Base-by-base conservation (phyloP, 2,329 filamentous ascomycete species). In the Aspergillus glaucus region DNA sequence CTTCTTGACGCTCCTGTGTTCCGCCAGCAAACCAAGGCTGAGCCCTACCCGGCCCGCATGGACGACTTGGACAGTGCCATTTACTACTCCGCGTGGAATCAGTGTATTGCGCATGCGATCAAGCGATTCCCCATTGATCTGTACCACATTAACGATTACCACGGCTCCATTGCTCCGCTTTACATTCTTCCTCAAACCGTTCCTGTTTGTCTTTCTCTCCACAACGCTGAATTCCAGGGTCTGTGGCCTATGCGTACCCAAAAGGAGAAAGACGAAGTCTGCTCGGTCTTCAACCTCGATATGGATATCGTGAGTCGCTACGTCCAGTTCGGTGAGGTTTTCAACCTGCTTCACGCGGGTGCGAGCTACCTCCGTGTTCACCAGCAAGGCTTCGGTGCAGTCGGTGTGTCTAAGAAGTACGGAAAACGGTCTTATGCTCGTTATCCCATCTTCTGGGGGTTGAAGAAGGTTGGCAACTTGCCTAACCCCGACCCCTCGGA, bases 1-100 rank as follows among this genome's bases (percentile, higher is more conserved):
- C 74, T 86, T 2, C 73, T 86, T 8, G 83, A 86, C 61, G 80
- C 81, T 0, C 82, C 82, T 0, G 77, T 86, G 17, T 86, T 86
- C 68, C 77, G 83, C 47, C 75, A 80, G 51, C 82, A 86, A 60
- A 79, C 78, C 2, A 79, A 79, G 56, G 70, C 76, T 17, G 79
- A 85, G 52, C 82, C 82, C 0, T 86, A 86, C 57, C 82, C 83
- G 14, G 72, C 81, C 34, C 77, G 82, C 28, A 86, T 86, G 83
- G 83, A 86, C 60, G 82, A 86, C 60, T 72, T 86, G 47, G 80
- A 84, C 53, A 81, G 77, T 53, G 83, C 83, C 10, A 79, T 86
- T 43, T 84, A 85, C 65, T 86, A 86, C 61, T 84, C 80, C 2
- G 81, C 81, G 2, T 86, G 83, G 83, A 86, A 86, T 54, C 79